A percentile compares a stretch with the other conserved stretches of the same genome.
These are phyloP conservation scores for Wilhelminamyces savonicus DNA, from an alignment of 805 yeast species.

Conservation along the genomic window DNA sequence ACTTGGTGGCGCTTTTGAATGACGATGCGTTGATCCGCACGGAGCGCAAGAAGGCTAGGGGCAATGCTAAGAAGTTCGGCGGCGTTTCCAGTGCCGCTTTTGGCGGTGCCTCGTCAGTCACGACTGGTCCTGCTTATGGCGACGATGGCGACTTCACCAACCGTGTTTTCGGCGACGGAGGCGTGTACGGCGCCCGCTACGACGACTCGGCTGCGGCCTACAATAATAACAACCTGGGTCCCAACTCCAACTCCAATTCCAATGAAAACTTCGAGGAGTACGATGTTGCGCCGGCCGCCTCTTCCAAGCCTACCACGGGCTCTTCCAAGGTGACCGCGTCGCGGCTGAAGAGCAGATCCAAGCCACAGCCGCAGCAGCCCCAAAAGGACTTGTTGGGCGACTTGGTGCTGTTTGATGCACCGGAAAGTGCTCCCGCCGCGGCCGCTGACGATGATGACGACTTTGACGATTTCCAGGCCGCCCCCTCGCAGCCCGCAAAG, in stretches of 20 bases:
- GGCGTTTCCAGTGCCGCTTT: slow-evolving; percentile 56
- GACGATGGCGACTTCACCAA: slow-evolving; percentile 46
- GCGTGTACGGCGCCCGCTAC: slow-evolving; percentile 60
- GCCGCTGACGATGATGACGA: slow-evolving; percentile 57
- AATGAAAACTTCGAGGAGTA: slow-evolving; percentile 55
- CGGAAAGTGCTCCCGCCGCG: slow-evolving; percentile 9
- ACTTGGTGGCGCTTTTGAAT: slow-evolving; percentile 59
- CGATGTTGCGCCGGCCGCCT: slow-evolving; percentile 31
- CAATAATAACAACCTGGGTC: slow-evolving; percentile 26
- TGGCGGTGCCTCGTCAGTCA: slow-evolving; percentile 44
- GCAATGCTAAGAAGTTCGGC: slow-evolving; percentile 73
- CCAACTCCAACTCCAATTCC: too few relatives aligned
- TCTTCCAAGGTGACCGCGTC: slow-evolving; percentile 29
- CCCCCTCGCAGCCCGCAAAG: slow-evolving; percentile 32
- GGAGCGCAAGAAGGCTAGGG: slow-evolving; percentile 88
- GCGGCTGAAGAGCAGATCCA: slow-evolving; percentile 19
- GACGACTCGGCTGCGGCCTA: slow-evolving; percentile 50
- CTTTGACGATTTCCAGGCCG: slow-evolving; percentile 78
- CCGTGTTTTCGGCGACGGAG: slow-evolving; percentile 66
- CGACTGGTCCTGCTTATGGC: slow-evolving; percentile 25
- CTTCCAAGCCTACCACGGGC: slow-evolving; percentile 29
- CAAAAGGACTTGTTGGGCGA: slow-evolving; percentile 46
- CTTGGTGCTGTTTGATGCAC: slow-evolving; percentile 37
- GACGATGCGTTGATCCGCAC: slow-evolving; percentile 72
- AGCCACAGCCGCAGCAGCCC: slow-evolving; percentile 21